Evolutionary conservation across 192 early-diverging fungal genomes (phyloP), one percentile per base, ranked within the genome.

Genomic region (Pilaira anomala): DNA sequence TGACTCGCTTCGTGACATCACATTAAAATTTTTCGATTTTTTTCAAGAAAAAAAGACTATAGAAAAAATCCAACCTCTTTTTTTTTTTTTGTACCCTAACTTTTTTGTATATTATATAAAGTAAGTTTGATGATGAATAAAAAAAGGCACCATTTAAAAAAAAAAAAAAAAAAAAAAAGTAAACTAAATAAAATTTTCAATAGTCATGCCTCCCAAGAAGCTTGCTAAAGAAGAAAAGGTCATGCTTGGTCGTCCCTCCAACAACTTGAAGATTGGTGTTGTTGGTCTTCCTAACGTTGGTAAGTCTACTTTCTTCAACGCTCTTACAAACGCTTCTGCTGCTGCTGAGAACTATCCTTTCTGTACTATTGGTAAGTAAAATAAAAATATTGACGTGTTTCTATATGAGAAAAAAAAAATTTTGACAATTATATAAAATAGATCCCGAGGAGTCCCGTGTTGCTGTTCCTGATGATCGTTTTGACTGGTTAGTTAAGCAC

Each of bases 241-340:
- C 51, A 75, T 86, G 46, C 80, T 93, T 48, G 91, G 91, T 24
- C 85, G 91, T 54, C 91, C 91, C 13, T 82, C 85, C 77, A 93
- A 93, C 83, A 91, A 93, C 73, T 82, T 93, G 69, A 91, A 91
- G 80, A 87, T 93, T 78, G 93, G 95, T 67, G 93, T 98, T 30
- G 96, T 99, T 28, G 97, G 97, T 42, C 80, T 99, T 67, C 97
- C 97, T 67, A 99, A 99, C 68, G 94, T 99, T 36, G 97, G 83
- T 63, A 91, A 93, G 76, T 91, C 88, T n/a, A 87, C 89, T 30
- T 87, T 91, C 68, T 92, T 93, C 80, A 91, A 93, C 73, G 90
- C 87, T 36, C 81, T 93, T 62, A 88, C 87, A 57, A 87, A 80
- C 67, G 85, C 80, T 44, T 68, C 81, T 21, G 85, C 78, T 12